These are phyloP conservation scores for Penicillium diatomitis DNA, from an alignment of 495 filamentous ascomycete species.

Conservation along the genomic window DNA sequence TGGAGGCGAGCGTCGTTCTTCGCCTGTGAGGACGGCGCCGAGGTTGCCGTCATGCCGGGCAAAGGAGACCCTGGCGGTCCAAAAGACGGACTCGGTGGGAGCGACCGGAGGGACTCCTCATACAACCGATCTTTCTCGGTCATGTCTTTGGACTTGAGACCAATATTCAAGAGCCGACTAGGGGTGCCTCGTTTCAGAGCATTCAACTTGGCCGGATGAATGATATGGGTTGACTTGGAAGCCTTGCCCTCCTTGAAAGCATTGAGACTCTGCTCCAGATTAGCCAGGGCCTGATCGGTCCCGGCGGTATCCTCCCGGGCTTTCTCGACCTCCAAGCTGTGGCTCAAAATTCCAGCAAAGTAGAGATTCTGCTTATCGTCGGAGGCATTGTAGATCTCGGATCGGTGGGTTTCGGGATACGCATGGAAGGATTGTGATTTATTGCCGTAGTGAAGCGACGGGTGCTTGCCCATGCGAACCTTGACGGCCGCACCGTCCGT, in stretches of 20 bases:
- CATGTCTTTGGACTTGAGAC: conserved; percentile 28
- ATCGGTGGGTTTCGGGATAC: conserved; percentile 36
- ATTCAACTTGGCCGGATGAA: conserved; percentile 30
- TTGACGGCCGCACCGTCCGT: conserved; percentile 47
- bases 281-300: conserved; percentile 44
- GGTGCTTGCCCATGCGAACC: conserved; percentile 36
- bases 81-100: conserved; percentile 56
- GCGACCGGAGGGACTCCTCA: conserved; percentile 43
- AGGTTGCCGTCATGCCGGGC: conserved; percentile 31
- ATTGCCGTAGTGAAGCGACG: conserved; percentile 43
- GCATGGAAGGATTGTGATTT: conserved; percentile 44
- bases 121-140: conserved; percentile 36
- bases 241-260: conserved; percentile 43
- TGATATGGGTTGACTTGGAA: conserved; percentile 41
- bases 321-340: conserved; percentile 47
- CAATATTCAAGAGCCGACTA: conserved; percentile 8
- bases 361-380: conserved; percentile 37
- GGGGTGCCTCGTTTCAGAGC: conserved; percentile 19
- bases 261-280: conserved; percentile 45
- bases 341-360: conserved; percentile 47
- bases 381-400: conserved; percentile 42
- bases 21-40: conserved; percentile 43
- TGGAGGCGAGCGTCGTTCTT: conserved; percentile 44
- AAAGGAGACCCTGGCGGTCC: conserved; percentile 37
- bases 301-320: conserved; percentile 44